Evolutionary conservation across 495 filamentous ascomycete species (phyloP).

Genomic region (Mycothermus thermophilus): DNA sequence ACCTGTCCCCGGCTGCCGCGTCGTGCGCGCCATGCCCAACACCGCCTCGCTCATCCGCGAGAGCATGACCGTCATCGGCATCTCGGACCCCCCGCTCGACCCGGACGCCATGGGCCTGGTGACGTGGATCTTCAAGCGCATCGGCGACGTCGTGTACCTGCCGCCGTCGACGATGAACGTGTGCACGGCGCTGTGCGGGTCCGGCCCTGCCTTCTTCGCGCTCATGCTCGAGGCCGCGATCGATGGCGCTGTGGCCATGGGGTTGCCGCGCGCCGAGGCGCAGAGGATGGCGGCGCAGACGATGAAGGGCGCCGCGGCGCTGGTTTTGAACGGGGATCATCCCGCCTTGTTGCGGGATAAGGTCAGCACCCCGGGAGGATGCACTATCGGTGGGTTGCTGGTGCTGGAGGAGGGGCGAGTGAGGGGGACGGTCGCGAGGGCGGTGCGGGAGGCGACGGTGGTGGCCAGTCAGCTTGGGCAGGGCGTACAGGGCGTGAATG

Average conservation of each 20-base stretch:
- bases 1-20: conserved; percentile 29
- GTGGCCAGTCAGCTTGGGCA: conserved; percentile 60
- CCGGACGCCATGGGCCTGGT: conserved; percentile 40
- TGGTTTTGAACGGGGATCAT: conserved; percentile 62
- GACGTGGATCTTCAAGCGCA: conserved; percentile 62
- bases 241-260: conserved; percentile 72
- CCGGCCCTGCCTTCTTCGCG: conserved; percentile 66
- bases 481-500: conserved; percentile 34
- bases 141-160: conserved; percentile 53
- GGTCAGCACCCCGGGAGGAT: conserved; percentile 67
- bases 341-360: conserved; percentile 65
- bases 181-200: conserved; percentile 59
- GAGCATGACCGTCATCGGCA: conserved; percentile 67
- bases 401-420: conserved; percentile 66
- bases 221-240: conserved; percentile 64
- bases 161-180: conserved; percentile 58
- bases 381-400: conserved; percentile 62
- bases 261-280: conserved; percentile 61
- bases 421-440: conserved; percentile 52
- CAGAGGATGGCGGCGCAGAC: conserved; percentile 72
- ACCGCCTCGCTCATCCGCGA: conserved; percentile 56
- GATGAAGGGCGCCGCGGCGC: conserved; percentile 53
- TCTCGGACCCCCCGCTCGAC: conserved; percentile 42
- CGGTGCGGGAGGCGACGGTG: conserved; percentile 65
- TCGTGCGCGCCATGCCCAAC: conserved; percentile 72